Evolutionary conservation across 139 green algal species (phyloP), one percentile per base, ranked within the genome.

Genomic region (Coelastrella sp.): DNA sequence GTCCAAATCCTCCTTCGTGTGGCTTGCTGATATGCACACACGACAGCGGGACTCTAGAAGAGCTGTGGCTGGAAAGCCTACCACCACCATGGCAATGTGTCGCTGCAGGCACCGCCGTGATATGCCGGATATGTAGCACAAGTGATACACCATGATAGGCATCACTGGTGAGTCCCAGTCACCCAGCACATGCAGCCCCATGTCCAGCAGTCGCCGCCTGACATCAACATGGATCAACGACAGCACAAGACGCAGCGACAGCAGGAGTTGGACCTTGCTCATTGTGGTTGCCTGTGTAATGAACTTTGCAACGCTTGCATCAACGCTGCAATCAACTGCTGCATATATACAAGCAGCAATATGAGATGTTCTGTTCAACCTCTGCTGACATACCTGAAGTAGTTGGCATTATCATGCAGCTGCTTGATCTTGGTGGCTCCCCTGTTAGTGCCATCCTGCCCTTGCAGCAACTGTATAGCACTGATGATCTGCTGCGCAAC

Each of bases 111-210:
- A 95, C 43, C 93, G 59, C 7, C 96, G 93, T 0, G 91, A 96
- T 27, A 98, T 92, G 17, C 89, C 90, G 11, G 92, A 75, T 35
- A 99, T 82, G 57, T 87, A 88, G 80, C 66, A 76, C 40, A 79
- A 62, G 67, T 96, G 89, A 91, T 98, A 99, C 23, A 99, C 86
- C 98, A 99, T 99, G 87, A 99, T 85, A 64, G 98, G 98, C 92
- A 99, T 98, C 57, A 99, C 93, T 5, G 98, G 97, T 0, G 95
- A 99, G 92, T 98, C 94, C 88, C 92, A 94, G 76, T 98, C 92
- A 30, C 97, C 97, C 62, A 99, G 93, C 77, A 99, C 96, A 62
- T 98, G 92, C 62, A 95, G 91, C 23, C 97, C 97, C 77, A 97
- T 90, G 3, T 91, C 71, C 67, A 93, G 74, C 57, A 99, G 91